These are phyloP conservation scores for Linum lewisii DNA, from an alignment of 345 rosid genomes.

Conservation along the genomic window DNA sequence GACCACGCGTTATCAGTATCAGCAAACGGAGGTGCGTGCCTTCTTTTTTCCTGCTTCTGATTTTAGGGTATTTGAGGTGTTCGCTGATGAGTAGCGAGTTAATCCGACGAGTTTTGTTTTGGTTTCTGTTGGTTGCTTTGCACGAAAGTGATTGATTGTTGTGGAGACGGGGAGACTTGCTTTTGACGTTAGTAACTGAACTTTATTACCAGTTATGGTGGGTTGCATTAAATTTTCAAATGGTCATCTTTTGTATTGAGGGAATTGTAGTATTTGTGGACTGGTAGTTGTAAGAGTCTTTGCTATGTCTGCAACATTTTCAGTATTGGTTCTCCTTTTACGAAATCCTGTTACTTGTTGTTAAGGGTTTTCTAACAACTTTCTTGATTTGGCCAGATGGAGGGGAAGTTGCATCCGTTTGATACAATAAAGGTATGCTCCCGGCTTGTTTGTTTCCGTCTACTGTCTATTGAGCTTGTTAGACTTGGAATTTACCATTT, in stretches of 20 bases:
- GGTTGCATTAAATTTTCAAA: neutral
- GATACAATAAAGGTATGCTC: conserved; percentile 40
- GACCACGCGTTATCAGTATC: conserved; percentile 66
- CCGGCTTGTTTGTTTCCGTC: no score
- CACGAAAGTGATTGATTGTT: neutral
- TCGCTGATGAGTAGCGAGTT: neutral
- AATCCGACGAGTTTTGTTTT: neutral
- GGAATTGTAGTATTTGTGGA: neutral
- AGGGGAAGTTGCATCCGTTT: conserved; percentile 50
- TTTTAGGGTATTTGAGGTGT: neutral
- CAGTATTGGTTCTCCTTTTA: no score
- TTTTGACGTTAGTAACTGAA: neutral
- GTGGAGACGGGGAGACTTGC: neutral
- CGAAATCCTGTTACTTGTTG: neutral
- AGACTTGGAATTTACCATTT: no score
- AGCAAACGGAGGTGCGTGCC: conserved; percentile 58
- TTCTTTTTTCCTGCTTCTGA: neutral
- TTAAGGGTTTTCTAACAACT: conserved; percentile 5
- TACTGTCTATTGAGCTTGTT: no score
- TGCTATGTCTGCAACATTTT: no score
- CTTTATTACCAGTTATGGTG: neutral
- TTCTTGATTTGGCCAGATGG: conserved; percentile 42
- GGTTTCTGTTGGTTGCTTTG: neutral
- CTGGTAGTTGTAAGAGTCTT: no score
- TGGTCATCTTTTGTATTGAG: neutral